phyloP scores from a whole-genome alignment of 768 basidiomycete genomes.

The Zangia roseola region DNA sequence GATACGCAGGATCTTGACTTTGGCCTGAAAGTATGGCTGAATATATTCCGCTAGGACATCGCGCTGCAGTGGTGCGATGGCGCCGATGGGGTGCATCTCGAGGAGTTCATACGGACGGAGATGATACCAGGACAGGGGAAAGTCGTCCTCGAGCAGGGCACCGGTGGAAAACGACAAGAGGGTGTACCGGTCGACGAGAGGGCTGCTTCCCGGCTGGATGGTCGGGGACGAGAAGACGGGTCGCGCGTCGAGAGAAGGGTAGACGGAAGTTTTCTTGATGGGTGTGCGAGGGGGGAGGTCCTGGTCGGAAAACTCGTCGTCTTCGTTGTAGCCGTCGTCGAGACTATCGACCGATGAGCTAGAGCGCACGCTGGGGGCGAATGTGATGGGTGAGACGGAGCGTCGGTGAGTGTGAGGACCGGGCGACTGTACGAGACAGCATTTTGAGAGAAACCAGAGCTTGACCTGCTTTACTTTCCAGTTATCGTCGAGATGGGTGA shows the following conservation, averaged over 20 bases:
- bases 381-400: constrained; percentile 67
- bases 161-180: constrained; percentile 69
- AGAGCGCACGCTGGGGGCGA: constrained; percentile 39
- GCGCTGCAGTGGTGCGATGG: constrained; percentile 44
- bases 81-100: constrained; percentile 56
- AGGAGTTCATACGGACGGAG: constrained; percentile 64
- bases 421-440: constrained; percentile 40
- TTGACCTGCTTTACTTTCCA: constrained; percentile 68
- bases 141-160: constrained; percentile 68
- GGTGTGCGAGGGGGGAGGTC: constrained; percentile 12
- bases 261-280: background rate
- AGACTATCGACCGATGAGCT: constrained; percentile 24
- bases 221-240: constrained; percentile 12
- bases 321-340: constrained; percentile 29
- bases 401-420: constrained; percentile 33
- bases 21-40: constrained; percentile 59
- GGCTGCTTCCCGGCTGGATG: constrained; percentile 6
- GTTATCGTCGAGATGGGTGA: constrained; percentile 60
- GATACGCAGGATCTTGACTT: constrained; percentile 50
- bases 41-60: constrained; percentile 42
- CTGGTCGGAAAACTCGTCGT: constrained; percentile 34
- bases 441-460: constrained; percentile 58
- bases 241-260: constrained; percentile 9
- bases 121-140: constrained; percentile 54
- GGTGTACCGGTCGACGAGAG: constrained; percentile 40